These are phyloP conservation scores for Fusarium citri DNA, from an alignment of 2,329 filamentous ascomycete genomes.

Conservation along the genomic window DNA sequence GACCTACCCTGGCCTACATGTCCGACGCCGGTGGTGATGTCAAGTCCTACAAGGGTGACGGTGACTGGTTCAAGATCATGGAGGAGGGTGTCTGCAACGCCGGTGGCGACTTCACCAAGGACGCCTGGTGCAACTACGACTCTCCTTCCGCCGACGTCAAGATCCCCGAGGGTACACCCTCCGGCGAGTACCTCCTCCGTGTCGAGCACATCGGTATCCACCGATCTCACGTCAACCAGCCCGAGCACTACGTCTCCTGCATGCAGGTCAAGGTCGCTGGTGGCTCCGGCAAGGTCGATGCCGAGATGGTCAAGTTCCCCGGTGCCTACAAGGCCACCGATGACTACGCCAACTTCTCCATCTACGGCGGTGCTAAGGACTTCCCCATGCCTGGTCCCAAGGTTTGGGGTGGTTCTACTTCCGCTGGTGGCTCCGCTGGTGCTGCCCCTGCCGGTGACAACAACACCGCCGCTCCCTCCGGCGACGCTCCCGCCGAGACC, in stretches of 20 bases:
- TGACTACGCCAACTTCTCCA: slow-evolving; percentile 26
- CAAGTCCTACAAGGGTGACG: slow-evolving; percentile 24
- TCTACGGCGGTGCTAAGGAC: slow-evolving; percentile 17
- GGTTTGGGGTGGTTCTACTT: slow-evolving; percentile 7
- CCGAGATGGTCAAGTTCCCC: slow-evolving; percentile 27
- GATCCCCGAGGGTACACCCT: slow-evolving; percentile 19
- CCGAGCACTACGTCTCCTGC: slow-evolving; percentile 27
- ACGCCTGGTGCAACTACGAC: slow-evolving; percentile 31
- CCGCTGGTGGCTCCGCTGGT: not conserved
- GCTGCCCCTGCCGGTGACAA: not conserved
- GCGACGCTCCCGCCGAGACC: not conserved
- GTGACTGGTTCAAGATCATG: slow-evolving; percentile 29
- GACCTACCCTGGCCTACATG: slow-evolving; percentile 29
- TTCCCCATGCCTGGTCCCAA: slow-evolving; percentile 27
- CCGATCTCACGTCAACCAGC: slow-evolving; percentile 27
- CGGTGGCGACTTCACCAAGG: slow-evolving; percentile 25
- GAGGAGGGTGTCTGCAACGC: slow-evolving; percentile 29
- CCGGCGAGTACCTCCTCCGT: slow-evolving; percentile 28
- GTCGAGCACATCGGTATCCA: slow-evolving; percentile 26
- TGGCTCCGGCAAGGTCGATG: slow-evolving; percentile 16
- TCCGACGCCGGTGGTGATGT: slow-evolving; percentile 10
- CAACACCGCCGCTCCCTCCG: not conserved
- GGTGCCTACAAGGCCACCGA: slow-evolving; percentile 26
- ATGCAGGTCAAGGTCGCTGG: slow-evolving; percentile 25
- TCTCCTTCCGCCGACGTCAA: slow-evolving; percentile 13